These are phyloP conservation scores for Cercospora sp. DNA, from an alignment of 2,329 filamentous ascomycete species.

Conservation along the genomic window DNA sequence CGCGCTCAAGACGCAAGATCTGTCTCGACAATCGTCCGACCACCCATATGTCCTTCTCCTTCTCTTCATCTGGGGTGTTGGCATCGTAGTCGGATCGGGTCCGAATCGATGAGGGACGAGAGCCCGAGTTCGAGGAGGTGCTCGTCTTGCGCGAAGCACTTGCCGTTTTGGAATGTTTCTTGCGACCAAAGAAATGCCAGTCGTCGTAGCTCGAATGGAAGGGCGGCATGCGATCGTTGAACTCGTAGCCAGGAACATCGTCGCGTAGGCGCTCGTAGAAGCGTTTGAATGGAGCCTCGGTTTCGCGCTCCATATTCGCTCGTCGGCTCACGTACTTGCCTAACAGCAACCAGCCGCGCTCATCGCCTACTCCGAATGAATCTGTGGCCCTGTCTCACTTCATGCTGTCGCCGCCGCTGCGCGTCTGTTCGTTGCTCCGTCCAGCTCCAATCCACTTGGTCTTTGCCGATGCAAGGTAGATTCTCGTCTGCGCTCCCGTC, in stretches of 20 bases:
- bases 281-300: constrained; percentile 32
- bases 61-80: constrained; percentile 31
- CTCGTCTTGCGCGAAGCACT: constrained; percentile 34
- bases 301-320: constrained; percentile 17
- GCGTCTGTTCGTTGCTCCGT: background rate
- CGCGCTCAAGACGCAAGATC: constrained; percentile 78
- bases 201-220: constrained; percentile 73
- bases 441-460: background rate
- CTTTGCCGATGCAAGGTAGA: background rate
- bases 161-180: constrained; percentile 46
- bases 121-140: constrained; percentile 44
- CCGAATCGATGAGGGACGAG: constrained; percentile 30
- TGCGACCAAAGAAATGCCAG: constrained; percentile 62
- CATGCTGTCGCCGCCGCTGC: background rate
- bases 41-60: constrained; percentile 52
- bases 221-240: constrained; percentile 43
- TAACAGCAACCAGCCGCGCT: constrained; percentile 8
- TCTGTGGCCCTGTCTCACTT: background rate
- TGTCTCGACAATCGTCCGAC: constrained; percentile 82
- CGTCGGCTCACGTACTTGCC: constrained; percentile 3
- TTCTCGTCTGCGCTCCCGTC: background rate
- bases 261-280: constrained; percentile 39
- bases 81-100: constrained; percentile 35
- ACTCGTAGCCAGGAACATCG: constrained; percentile 40
- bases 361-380: background rate